phyloP scores from a whole-genome alignment of 202 grass and related monocot species.

The Panicum virgatum region DNA sequence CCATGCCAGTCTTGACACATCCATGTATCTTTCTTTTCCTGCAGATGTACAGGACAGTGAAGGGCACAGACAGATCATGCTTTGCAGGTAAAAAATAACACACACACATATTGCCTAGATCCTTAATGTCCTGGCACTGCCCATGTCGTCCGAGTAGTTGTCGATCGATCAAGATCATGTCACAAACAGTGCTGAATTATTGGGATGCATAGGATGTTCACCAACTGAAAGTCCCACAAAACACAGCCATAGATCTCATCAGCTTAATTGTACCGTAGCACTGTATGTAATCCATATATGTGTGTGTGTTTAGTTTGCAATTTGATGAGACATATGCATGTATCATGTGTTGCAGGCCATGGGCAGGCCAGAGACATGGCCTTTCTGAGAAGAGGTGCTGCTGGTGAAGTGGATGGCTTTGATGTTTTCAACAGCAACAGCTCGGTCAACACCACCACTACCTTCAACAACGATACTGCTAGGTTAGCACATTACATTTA shows the following conservation, averaged over 20 bases:
- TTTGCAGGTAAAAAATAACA: slow-evolving; percentile 41
- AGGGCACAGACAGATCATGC: slow-evolving; percentile 75
- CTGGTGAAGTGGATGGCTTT: slow-evolving; percentile 34
- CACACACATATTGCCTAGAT: slow-evolving; percentile 38
- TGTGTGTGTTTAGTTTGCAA: neutral
- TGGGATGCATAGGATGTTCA: slow-evolving; percentile 9
- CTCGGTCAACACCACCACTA: slow-evolving; percentile 33
- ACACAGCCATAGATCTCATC: slow-evolving; percentile 20
- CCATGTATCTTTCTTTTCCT: slow-evolving; percentile 20
- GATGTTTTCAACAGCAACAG: slow-evolving; percentile 44
- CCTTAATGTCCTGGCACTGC: neutral
- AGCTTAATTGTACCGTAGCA: slow-evolving; percentile 12
- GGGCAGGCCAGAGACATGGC: slow-evolving; percentile 62
- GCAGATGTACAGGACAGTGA: slow-evolving; percentile 99
- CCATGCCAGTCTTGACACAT: neutral
- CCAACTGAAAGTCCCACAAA: slow-evolving; percentile 20
- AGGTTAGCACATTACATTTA: slow-evolving; percentile 22
- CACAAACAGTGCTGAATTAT: slow-evolving; percentile 46
- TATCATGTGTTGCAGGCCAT: slow-evolving; percentile 57
- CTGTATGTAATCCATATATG: neutral
- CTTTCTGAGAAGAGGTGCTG: slow-evolving; percentile 39
- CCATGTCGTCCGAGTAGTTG: neutral
- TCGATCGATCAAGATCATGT: slow-evolving; percentile 27
- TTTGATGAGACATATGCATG: neutral
- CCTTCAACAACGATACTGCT: slow-evolving; percentile 14